Conservation (phyloP, 805 yeast species). For the Kodamaea lidongshanica region DNA sequence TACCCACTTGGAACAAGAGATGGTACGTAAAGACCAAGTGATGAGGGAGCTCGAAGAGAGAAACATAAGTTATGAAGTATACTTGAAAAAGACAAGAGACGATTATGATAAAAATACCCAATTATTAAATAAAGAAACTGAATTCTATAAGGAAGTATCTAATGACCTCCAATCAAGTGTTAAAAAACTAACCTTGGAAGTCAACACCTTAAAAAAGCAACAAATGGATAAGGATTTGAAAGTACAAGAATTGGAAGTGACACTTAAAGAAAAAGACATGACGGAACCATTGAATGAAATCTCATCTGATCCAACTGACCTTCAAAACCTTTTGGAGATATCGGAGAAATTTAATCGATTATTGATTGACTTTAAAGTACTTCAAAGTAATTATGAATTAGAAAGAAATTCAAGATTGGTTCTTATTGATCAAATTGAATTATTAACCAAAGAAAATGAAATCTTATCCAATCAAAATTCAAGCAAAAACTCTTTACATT, state of each 20-base stretch:
- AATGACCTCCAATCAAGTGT: slow-evolving; percentile 26
- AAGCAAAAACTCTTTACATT: slow-evolving; percentile 7
- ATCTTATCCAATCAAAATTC: slow-evolving; percentile 9
- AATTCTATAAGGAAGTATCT: slow-evolving; percentile 27
- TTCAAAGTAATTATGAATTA: slow-evolving; percentile 46
- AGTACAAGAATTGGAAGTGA: slow-evolving; percentile 3
- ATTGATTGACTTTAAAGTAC: slow-evolving; percentile 30
- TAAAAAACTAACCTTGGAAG: slow-evolving; percentile 16
- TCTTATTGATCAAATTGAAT: slow-evolving; percentile 51
- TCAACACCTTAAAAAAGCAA: slow-evolving; percentile 8
- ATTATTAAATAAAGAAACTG: slow-evolving; percentile 24
- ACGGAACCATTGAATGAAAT: background rate
- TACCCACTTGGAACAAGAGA: slow-evolving; percentile 27
- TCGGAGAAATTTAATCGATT: slow-evolving; percentile 25
- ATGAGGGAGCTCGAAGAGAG: slow-evolving; percentile 24
- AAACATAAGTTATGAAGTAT: slow-evolving; percentile 21
- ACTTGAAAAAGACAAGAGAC: slow-evolving; percentile 22
- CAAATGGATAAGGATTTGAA: slow-evolving; percentile 3
- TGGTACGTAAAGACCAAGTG: slow-evolving; percentile 18
- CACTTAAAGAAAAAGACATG: background rate
- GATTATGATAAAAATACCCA: slow-evolving; percentile 24
- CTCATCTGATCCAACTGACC: slow-evolving; percentile 6
- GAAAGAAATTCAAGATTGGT: slow-evolving; percentile 47
- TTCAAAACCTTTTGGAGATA: slow-evolving; percentile 11
- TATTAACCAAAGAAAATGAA: slow-evolving; percentile 34